Base-by-base conservation (phyloP, 768 basidiomycete genomes). In the Lyophyllum semitale region DNA sequence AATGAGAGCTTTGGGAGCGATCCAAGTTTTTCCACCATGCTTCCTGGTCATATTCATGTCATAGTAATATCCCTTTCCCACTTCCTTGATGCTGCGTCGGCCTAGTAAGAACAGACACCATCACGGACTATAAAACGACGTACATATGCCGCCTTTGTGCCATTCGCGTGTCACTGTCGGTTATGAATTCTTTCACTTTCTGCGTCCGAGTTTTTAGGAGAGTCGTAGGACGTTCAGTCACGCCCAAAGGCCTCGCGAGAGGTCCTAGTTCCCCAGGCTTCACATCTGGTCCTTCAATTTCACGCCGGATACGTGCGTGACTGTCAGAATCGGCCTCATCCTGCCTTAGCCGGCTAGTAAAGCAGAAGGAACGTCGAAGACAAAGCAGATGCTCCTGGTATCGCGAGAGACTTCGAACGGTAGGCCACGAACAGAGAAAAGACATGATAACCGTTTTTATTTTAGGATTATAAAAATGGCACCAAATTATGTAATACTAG, bases 1-100 rank as follows among this genome's bases (percentile, higher is more conserved):
- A 59, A 98, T 94, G 62, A 98, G 77, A 20, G 91, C 89, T 20
- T 81, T 85, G 1, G 95, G 95, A 11, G 94, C 95, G 48, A 94
- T 83, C 94, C 93, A 98, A 8, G 90, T 89, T 74, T 98, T 98
- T 15, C 96, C 96, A 15, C 93, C 95, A 62, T 93, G 84, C 40
- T 80, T 80, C 48, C 88, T 77, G 1, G 91, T 89, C 66, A 87
- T 85, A 63, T 91, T 90, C 53, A 78, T 59, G 67, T 98, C 96
- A 49, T 89, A 80, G 64, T 93, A 98, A 72, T 98, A 96, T 0
- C 94, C 93, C 65, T 87, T 89, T 12, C 84, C 81, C 0, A 80
- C 76, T 65, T 82, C 72, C 59, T 77, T 79, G n/a, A 80, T 75
- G 51, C 78, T 81, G 53, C 40, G 55, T 18, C 55, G 38, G 40